Percentiles rank a stretch among this genome's conserved stretches.
Evolutionary conservation across 352 stramenopile genomes (phyloP).

Genomic region (Phytophthora nicotianae): DNA sequence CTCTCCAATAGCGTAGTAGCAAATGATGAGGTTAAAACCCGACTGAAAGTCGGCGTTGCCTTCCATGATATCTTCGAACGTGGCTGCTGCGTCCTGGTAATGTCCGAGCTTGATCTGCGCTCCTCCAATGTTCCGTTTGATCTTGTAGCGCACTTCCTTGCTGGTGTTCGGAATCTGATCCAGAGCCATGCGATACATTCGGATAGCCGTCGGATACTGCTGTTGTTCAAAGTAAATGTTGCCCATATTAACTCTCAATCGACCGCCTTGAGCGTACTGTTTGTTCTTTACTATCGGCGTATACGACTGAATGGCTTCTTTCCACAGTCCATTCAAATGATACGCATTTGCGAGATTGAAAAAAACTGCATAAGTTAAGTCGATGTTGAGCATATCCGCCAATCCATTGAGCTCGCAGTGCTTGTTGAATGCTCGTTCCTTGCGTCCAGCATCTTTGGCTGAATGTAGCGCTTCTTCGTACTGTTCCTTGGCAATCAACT

Average conservation of each 20-base stretch:
- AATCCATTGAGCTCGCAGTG: constrained; percentile 90
- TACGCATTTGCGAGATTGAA: constrained; percentile 96
- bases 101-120: constrained; percentile 94
- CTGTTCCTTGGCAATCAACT: constrained; percentile 74
- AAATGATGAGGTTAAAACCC: constrained; percentile 97
- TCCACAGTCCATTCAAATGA: constrained; percentile 93
- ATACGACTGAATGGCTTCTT: constrained; percentile 95
- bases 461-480: constrained; percentile 89
- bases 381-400: constrained; percentile 91
- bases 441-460: constrained; percentile 86
- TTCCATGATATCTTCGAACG: constrained; percentile 96
- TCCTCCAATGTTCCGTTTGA: constrained; percentile 97
- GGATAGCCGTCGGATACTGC: constrained; percentile 94
- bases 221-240: constrained; percentile 98
- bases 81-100: constrained; percentile 94
- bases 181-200: constrained; percentile 97
- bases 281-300: constrained; percentile 97
- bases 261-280: constrained; percentile 90
- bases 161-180: constrained; percentile 95
- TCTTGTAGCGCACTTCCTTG: constrained; percentile 95
- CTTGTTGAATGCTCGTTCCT: constrained; percentile 92
- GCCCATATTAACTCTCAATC: constrained; percentile 96
- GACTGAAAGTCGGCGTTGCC: constrained; percentile 94
- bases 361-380: constrained; percentile 94
- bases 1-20: constrained; percentile 96